phyloP scores from a whole-genome alignment of 768 basidiomycete genomes.

The Pholiota molesta region DNA sequence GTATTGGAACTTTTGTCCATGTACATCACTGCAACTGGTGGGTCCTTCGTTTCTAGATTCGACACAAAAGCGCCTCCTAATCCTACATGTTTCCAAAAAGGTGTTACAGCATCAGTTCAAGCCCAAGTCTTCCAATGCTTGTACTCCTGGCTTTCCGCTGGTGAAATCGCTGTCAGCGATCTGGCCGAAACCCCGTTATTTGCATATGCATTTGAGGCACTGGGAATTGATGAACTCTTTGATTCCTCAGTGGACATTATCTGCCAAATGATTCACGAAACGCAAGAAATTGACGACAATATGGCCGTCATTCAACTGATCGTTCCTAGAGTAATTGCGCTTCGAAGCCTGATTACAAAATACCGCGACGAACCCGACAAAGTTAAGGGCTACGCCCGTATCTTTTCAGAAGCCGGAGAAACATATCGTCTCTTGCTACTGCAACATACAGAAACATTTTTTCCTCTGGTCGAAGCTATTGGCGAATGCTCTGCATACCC shows the following conservation, averaged over 20 bases:
- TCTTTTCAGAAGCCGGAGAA: slow-evolving; percentile 98
- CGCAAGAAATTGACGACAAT: slow-evolving; percentile 95
- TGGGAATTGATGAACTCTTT: slow-evolving; percentile 85
- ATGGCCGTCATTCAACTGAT: slow-evolving; percentile 87
- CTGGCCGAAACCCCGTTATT: slow-evolving; percentile 83
- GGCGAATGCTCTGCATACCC: slow-evolving; percentile 89
- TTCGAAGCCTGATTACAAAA: slow-evolving; percentile 63
- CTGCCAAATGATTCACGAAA: slow-evolving; percentile 96
- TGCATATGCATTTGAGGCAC: slow-evolving; percentile 79
- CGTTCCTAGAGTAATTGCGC: slow-evolving; percentile 80
- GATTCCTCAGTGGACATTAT: slow-evolving; percentile 91
- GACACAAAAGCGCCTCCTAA: slow-evolving; percentile 4
- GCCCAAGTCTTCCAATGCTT: slow-evolving; percentile 83
- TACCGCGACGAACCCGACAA: slow-evolving; percentile 81
- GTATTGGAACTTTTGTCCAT: slow-evolving; percentile 80
- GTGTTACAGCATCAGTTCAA: slow-evolving; percentile 80
- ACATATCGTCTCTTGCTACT: slow-evolving; percentile 89
- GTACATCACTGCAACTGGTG: slow-evolving; percentile 90
- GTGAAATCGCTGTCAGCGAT: slow-evolving; percentile 69
- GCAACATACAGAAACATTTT: slow-evolving; percentile 90
- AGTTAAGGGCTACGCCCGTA: slow-evolving; percentile 85
- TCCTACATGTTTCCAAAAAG: slow-evolving; percentile 39
- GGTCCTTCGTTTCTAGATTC: slow-evolving; percentile 25
- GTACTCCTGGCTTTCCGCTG: slow-evolving; percentile 85
- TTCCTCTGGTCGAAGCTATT: slow-evolving; percentile 94